These are phyloP conservation scores for Toxoplasma gondii DNA, from an alignment of 169 alveolate species.

Conservation along the genomic window DNA sequence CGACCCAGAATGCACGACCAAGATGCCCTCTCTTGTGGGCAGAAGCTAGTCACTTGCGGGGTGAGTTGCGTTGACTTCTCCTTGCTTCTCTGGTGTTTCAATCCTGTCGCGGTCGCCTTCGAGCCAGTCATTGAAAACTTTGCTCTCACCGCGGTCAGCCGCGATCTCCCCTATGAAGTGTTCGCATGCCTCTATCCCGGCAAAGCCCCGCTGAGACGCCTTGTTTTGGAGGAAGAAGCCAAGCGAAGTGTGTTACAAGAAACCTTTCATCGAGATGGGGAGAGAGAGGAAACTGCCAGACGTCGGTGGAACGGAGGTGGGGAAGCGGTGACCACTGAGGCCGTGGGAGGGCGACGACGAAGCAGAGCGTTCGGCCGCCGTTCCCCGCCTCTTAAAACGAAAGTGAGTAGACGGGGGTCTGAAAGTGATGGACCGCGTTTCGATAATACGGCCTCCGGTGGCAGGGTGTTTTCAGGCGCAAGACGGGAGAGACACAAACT, in stretches of 20 bases:
- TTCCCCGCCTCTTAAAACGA: not conserved
- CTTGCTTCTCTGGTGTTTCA: slow-evolving; percentile 54
- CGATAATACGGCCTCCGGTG: not conserved
- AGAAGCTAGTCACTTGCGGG: not conserved
- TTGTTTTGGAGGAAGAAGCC: not conserved
- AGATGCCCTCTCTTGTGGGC: not conserved
- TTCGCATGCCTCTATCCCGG: not conserved
- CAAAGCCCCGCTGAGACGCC: not conserved
- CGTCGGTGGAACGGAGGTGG: not conserved
- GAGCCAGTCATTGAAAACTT: slow-evolving; percentile 63
- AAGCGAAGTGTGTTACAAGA: not conserved
- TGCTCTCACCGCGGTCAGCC: slow-evolving; percentile 24
- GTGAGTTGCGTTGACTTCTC: slow-evolving; percentile 14
- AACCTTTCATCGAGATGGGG: not conserved
- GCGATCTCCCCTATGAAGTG: slow-evolving; percentile 54
- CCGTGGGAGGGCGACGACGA: not conserved
- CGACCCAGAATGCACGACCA: not conserved
- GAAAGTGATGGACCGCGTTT: not conserved
- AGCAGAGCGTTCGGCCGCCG: not conserved
- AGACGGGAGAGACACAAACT: not conserved
- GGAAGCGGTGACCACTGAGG: not conserved
- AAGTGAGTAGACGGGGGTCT: not conserved
- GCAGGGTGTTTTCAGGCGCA: not conserved
- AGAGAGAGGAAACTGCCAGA: not conserved
- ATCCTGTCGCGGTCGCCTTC: slow-evolving; percentile 64